Conservation (phyloP, 306 rosid genomes). For the Dalbergia cochinchinensis region DNA sequence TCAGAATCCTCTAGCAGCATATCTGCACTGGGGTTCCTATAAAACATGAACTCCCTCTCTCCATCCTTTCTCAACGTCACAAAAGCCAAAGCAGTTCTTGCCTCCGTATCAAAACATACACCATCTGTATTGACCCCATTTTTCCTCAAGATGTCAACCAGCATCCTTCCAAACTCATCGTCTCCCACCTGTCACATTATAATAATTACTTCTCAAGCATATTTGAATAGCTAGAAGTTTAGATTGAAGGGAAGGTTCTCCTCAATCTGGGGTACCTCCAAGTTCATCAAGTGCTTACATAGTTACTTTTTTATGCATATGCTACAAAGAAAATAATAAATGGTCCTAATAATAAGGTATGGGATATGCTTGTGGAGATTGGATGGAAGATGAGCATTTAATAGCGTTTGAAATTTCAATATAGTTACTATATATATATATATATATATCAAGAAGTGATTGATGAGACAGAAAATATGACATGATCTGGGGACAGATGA, state of each 20-base stretch:
- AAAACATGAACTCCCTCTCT: constrained; percentile 84
- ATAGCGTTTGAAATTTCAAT: no score
- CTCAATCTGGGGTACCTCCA: no score
- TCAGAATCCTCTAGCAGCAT: constrained; percentile 70
- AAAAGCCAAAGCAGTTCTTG: constrained; percentile 78
- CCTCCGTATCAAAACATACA: constrained; percentile 59
- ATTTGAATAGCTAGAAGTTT: no score
- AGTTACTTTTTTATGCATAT: no score
- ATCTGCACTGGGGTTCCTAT: constrained; percentile 79
- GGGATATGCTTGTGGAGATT: constrained; percentile 1
- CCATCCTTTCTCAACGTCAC: constrained; percentile 69
- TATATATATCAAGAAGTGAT: no score
- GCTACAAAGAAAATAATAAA: neutral
- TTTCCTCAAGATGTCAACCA: constrained; percentile 60
- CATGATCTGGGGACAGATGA: no score
- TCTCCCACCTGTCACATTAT: constrained; percentile 61
- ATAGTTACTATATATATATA: no score
- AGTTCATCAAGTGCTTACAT: no score
- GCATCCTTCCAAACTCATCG: constrained; percentile 78
- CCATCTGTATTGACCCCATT: constrained; percentile 65
- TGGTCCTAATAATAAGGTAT: neutral
- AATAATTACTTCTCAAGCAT: neutral
- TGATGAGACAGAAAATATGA: no score
- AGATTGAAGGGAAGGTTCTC: no score
- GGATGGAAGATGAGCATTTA: no score